Conservation (phyloP, 441 rosid species). For the Caryocar brasiliense region DNA sequence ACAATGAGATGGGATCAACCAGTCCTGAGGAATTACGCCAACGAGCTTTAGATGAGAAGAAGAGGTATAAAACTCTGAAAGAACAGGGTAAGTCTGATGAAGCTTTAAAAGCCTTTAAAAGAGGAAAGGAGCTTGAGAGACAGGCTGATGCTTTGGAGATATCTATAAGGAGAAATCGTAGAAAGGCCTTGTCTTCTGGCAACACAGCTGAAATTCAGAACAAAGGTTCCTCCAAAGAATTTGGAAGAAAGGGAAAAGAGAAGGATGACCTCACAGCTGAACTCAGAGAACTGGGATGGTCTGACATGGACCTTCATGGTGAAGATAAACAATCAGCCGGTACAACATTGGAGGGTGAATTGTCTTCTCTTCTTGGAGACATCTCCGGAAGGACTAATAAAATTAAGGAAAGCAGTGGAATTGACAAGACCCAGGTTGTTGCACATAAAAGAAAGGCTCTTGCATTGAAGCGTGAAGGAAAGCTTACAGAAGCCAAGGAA, state of each 20-base stretch:
- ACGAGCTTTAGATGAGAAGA: conserved; percentile 71
- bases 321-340: conserved; percentile 38
- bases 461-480: conserved; percentile 77
- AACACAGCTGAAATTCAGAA: conserved; percentile 27
- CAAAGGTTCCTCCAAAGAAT: conserved; percentile 34
- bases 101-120: conserved; percentile 78
- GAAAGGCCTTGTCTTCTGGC: conserved; percentile 30
- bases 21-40: conserved; percentile 66
- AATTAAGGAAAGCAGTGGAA: conserved; percentile 23
- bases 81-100: conserved; percentile 75
- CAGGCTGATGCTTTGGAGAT: conserved; percentile 72
- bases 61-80: conserved; percentile 58
- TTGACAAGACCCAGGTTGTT: conserved; percentile 49
- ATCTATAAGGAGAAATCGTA: conserved; percentile 46
- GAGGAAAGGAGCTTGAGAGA: conserved; percentile 92
- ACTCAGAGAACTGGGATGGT: conserved; percentile 75
- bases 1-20: conserved; percentile 25
- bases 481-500: conserved; percentile 91
- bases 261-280: conserved; percentile 62
- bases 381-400: conserved; percentile 29
- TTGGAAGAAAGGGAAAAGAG: conserved; percentile 33
- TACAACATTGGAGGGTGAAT: conserved; percentile 71
- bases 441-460: conserved; percentile 80
- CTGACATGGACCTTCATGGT: conserved; percentile 45
- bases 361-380: conserved; percentile 67